These are phyloP conservation scores for Verruconis gallopava DNA, from an alignment of 2,329 filamentous ascomycete species.

Conservation along the genomic window DNA sequence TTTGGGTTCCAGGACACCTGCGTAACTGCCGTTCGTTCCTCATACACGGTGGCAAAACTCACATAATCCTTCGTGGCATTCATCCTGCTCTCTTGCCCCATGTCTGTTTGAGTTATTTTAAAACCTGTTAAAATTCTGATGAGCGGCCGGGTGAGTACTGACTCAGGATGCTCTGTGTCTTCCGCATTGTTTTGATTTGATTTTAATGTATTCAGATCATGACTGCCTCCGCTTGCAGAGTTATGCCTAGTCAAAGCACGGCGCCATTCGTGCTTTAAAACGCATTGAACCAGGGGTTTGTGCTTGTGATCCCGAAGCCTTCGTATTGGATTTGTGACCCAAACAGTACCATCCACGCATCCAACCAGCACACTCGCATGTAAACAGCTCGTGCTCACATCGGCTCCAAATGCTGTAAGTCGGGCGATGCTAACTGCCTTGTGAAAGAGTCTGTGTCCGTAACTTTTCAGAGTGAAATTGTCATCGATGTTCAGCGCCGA, in stretches of 20 bases:
- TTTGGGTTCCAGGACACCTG: conserved; percentile 40
- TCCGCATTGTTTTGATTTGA: not conserved
- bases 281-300: conserved; percentile 39
- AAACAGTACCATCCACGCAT: conserved; percentile 37
- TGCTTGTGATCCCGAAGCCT: conserved; percentile 38
- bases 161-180: not conserved
- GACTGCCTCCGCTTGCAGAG: too few species aligned
- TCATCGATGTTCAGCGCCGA: conserved; percentile 43
- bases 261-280: conserved; percentile 47
- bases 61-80: conserved; percentile 18
- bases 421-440: conserved; percentile 27
- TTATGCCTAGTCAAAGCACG: too few species aligned
- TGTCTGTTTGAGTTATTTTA: conserved; percentile 19
- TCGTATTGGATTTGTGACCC: conserved; percentile 38
- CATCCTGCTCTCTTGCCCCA: conserved; percentile 14
- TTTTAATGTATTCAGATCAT: too few species aligned
- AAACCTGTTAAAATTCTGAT: conserved; percentile 20
- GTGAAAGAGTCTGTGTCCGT: conserved; percentile 41
- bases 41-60: conserved; percentile 29
- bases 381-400: conserved; percentile 35
- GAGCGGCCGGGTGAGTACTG: conserved; percentile 1
- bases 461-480: conserved; percentile 35
- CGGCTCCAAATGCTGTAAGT: conserved; percentile 25
- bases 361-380: conserved; percentile 44
- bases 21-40: conserved; percentile 31